Conservation (phyloP, 2,329 filamentous ascomycete genomes). For the Aureobasidium sp. region DNA sequence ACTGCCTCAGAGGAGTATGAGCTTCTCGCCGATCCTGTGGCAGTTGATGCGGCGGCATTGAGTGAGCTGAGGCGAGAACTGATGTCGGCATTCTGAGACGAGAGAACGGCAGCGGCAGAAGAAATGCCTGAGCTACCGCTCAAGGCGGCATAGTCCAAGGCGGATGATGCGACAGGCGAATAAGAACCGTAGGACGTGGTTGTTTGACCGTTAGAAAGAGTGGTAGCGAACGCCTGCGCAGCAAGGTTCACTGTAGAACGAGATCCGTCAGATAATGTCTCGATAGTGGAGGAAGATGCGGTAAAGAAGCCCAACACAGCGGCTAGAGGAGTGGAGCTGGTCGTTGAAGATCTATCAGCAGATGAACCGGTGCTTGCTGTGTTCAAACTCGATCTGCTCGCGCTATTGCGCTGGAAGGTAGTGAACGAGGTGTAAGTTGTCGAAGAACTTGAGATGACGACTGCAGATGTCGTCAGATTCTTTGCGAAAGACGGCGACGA, state of each 20-base stretch:
- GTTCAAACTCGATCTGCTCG: neutral
- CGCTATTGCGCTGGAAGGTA: conserved; percentile 7
- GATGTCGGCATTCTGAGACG: neutral
- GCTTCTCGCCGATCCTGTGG: conserved; percentile 13
- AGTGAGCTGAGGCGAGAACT: conserved; percentile 6
- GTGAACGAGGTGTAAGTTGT: conserved; percentile 13
- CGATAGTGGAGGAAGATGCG: conserved; percentile 12
- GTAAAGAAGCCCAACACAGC: conserved; percentile 12
- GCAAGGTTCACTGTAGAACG: conserved; percentile 9
- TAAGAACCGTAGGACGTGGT: conserved; percentile 15
- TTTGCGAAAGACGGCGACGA: conserved; percentile 13
- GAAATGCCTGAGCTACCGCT: neutral
- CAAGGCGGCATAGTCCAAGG: neutral
- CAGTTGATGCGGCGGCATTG: neutral
- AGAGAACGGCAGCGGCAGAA: neutral
- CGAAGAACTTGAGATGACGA: conserved; percentile 6
- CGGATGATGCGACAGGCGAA: neutral
- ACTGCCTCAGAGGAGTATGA: conserved; percentile 10
- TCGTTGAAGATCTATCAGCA: neutral
- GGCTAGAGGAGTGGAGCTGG: neutral
- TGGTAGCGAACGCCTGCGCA: conserved; percentile 7
- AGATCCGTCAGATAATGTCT: conserved; percentile 14
- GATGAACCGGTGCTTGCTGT: neutral
- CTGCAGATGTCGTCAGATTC: conserved; percentile 18
- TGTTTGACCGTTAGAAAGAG: conserved; percentile 14